phyloP scores from a whole-genome alignment of 352 stramenopile genomes.

The Pythium coloratum region DNA sequence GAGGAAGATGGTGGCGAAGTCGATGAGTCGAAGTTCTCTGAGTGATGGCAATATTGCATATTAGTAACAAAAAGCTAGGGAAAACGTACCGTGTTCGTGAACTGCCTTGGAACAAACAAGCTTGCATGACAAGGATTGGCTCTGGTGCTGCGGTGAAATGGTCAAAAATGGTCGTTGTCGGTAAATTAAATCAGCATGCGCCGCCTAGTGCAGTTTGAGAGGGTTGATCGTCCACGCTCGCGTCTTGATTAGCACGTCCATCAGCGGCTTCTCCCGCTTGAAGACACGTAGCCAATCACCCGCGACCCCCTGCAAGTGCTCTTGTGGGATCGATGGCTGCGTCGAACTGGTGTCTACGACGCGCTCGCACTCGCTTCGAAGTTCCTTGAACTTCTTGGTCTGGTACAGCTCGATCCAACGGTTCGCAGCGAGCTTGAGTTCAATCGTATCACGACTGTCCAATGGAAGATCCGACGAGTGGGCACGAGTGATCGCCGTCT shows the following conservation, averaged over 20 bases:
- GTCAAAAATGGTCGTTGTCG: constrained; percentile 1
- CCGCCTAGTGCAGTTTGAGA: background rate
- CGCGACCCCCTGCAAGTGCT: constrained; percentile 8
- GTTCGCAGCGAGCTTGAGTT: constrained; percentile 49
- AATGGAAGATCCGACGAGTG: background rate
- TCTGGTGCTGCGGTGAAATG: background rate
- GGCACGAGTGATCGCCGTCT: constrained; percentile 5
- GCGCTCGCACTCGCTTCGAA: constrained; percentile 36
- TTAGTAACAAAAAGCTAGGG: too few species aligned
- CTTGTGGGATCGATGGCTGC: background rate
- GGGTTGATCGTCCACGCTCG: constrained; percentile 21
- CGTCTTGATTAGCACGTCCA: constrained; percentile 23
- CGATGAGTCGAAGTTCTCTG: too few species aligned
- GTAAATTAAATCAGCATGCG: constrained; percentile 15
- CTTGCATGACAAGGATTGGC: background rate
- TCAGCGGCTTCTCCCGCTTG: constrained; percentile 13
- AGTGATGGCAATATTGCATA: too few species aligned
- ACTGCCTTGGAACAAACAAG: too few species aligned
- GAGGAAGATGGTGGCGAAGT: background rate
- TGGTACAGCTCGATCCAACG: constrained; percentile 55
- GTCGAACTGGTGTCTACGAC: background rate
- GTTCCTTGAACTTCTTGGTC: constrained; percentile 39
- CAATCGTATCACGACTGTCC: constrained; percentile 18
- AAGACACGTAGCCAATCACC: constrained; percentile 22
- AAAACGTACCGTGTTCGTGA: too few species aligned